A percentile compares a stretch with the other conserved stretches of the same genome.
Conservation (phyloP, 495 filamentous ascomycete species). For the Stereocaulon alpinum region DNA sequence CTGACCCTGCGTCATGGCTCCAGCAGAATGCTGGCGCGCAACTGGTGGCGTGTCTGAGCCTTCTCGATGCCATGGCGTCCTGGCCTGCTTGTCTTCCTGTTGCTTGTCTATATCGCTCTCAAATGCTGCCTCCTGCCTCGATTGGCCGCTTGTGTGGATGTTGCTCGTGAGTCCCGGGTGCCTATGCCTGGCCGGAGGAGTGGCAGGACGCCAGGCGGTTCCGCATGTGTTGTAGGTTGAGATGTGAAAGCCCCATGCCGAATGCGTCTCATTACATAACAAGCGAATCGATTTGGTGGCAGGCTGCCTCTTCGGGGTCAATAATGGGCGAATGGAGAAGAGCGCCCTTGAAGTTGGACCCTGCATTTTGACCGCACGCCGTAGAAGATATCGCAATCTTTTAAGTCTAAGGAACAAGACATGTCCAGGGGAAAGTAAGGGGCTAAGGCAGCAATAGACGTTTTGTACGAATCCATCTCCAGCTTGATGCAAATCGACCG, state of each 20-base stretch:
- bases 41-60: constrained; percentile 49
- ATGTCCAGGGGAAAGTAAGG: constrained; percentile 2
- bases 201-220: background rate
- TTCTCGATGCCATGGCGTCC: constrained; percentile 60
- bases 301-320: constrained; percentile 1
- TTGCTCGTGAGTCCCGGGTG: background rate
- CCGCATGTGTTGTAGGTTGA: background rate
- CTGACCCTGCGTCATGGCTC: constrained; percentile 56
- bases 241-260: background rate
- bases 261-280: background rate
- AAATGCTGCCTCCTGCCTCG: constrained; percentile 31
- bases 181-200: background rate
- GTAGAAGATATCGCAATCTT: background rate
- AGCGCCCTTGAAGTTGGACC: background rate
- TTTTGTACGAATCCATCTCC: background rate
- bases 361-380: constrained; percentile 7
- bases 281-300: background rate
- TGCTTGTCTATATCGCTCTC: constrained; percentile 30
- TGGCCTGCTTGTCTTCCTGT: constrained; percentile 40
- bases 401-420: background rate
- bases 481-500: background rate
- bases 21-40: constrained; percentile 34
- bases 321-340: background rate
- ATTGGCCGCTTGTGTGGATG: background rate
- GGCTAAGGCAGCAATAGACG: background rate